Evolutionary conservation across 257 asterid genomes (phyloP), one percentile per base, ranked within the genome.

Genomic region (Mitragyna speciosa): DNA sequence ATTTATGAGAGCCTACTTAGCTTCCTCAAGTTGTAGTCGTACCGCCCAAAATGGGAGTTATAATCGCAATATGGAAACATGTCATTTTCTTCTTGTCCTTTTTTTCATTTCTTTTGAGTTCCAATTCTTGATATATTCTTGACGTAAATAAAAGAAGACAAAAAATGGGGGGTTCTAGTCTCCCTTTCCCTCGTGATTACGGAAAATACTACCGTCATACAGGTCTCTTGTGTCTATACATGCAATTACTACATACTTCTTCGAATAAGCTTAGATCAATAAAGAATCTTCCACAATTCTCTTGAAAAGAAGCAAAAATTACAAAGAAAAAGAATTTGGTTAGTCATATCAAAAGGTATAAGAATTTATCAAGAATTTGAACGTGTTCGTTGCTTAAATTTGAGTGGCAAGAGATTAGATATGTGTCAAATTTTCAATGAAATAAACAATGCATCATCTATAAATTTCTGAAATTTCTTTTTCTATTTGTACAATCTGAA

Each of bases 21-120:
- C 67, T 72, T 65, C 61, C 30, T 68, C 65, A 52, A 73, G 12
- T 73, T 49, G 66, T 68, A 28, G 45, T 45, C 33, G 69, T 64
- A 63, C 80, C 72, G 54, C 79, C 77, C 72, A 81, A 75, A 81
- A 41, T 81, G 84, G 80, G 68, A 66, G 80, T 68, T 68, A 26
- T 66, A 41, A 22, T 70, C 31, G 68, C 52, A 49, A 58, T 70
- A 51, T 28, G 78, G 73, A 16, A 45, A 79, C 73, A 59, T 79
- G 66, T 72, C 82, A 48, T 22, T 47, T 59, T 71, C 66, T 39
- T 28, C 26, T 58, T 48, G 78, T 79, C 64, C 63, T 15, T 41
- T 70, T 68, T 59, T n/a, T 15, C 20, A 28, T 36, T 26, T 20
- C 41, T 9, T 22, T 26, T 26, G 41, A 12, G 20, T 64, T 64